These are phyloP conservation scores for Gastrolobium bilobum DNA, from an alignment of 306 rosid genomes.

Conservation along the genomic window DNA sequence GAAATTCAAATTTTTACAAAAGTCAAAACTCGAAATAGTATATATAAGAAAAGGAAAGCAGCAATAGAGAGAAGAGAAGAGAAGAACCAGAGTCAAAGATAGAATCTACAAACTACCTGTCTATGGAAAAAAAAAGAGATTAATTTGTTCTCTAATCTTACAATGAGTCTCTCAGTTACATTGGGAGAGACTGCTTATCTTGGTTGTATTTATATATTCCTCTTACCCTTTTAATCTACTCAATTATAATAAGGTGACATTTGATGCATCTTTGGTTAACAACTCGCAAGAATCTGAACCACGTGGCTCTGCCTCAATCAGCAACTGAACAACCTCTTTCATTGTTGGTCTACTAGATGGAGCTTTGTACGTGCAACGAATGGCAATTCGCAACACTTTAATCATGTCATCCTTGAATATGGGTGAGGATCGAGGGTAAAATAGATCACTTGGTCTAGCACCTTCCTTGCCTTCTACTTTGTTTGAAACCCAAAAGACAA, in stretches of 20 bases:
- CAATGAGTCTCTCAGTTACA: conserved; percentile 48
- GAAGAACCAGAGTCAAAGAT: conserved; percentile 45
- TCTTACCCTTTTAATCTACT: conserved; percentile 42
- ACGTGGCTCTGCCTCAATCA: conserved; percentile 78
- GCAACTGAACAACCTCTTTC: conserved; percentile 89
- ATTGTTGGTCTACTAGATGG: conserved; percentile 89
- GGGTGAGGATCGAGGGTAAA: conserved; percentile 67
- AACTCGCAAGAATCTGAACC: conserved; percentile 63
- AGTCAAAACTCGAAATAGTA: conserved; percentile 51
- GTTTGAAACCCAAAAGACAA: conserved; percentile 88
- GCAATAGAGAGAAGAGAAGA: conserved; percentile 22
- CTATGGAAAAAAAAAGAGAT: conserved; percentile 49
- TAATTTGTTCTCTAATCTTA: conserved; percentile 44
- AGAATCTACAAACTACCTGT: conserved; percentile 62
- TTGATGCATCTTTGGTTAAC: conserved; percentile 66
- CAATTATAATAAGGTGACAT: conserved; percentile 44
- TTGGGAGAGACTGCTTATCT: conserved; percentile 48
- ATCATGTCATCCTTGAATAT: conserved; percentile 78
- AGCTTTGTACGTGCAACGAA: conserved; percentile 87
- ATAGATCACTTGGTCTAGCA: conserved; percentile 71
- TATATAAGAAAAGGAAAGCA: conserved; percentile 22
- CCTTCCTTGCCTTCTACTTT: conserved; percentile 90
- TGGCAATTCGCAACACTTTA: conserved; percentile 77
- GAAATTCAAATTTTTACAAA: conserved; percentile 50
- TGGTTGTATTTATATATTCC: conserved; percentile 29